Base-by-base conservation (phyloP, 805 yeast species). In the Candida hungchunana region DNA sequence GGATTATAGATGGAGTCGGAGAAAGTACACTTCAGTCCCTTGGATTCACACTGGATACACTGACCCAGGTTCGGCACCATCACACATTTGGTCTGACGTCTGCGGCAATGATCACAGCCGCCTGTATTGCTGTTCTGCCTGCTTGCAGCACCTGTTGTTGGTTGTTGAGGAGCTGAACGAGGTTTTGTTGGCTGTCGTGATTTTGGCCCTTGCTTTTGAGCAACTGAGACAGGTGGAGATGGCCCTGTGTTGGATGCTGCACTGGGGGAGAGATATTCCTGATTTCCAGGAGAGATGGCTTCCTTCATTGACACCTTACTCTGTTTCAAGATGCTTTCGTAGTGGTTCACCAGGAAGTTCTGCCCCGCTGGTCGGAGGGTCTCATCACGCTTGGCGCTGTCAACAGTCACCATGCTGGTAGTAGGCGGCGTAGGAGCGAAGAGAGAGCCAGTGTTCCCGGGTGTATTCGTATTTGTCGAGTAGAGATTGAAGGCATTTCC, bases 41-140 rank as follows among this genome's bases (percentile, higher is more conserved):
- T 83, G 22, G 79, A 64, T 51, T 82, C 93, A 63, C 95, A 88
- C 52, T 79, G 81, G 26, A 75, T 77, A 61, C 94, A 88, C 47
- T 72, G 75, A 35, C 70, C 64, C 31, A 79, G 60, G 40, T 75
- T 77, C 2, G 85, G 81, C 2, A 73, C 66, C 47, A 79, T 66
- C 18, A 84, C 80, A 64, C 97, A 89, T 46, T 83, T 77, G 16
- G 82, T 81, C 53, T 84, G 85, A 31, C 89, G 68, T 39, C 88
- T 65, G 27, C 94, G 68, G 58, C 97, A 89, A 47, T 80, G 86
- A 53, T 85, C 95, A 26, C 35, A 35, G 20, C 36, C 32, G 13
- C 34, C 36, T 6, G 26, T 9, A 32, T 20, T 29, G 18, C 19
- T 24, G 31, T 18, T 34, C 24, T 18, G 25, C 29, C 31, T 28